A percentile compares a stretch with the other conserved stretches of the same genome.
phyloP scores from a whole-genome alignment of 148 eudicot genomes.

The Chenopodium quinoa region DNA sequence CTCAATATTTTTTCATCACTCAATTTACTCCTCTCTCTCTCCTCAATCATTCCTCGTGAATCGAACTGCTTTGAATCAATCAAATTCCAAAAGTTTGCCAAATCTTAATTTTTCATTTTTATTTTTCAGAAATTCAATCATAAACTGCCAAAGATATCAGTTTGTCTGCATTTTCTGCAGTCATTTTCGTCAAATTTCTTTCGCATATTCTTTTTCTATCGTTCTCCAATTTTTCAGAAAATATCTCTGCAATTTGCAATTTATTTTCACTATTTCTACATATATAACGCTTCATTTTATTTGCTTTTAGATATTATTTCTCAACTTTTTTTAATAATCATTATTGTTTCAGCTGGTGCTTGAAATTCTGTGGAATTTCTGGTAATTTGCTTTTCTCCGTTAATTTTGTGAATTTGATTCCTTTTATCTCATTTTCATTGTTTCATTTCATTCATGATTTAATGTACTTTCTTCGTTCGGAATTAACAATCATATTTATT shows the following conservation, averaged over 20 bases:
- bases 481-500: too few relatives aligned
- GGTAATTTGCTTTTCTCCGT: background rate
- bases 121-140: conserved; percentile 4
- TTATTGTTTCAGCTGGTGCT: background rate
- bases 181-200: background rate
- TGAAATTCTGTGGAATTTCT: background rate
- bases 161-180: conserved; percentile 9
- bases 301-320: background rate
- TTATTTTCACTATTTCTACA: background rate
- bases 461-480: too few relatives aligned
- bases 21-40: conserved; percentile 5
- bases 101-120: background rate
- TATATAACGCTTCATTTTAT: background rate
- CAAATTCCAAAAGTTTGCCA: background rate
- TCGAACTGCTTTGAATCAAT: background rate
- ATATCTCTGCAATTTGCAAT: conserved; percentile 20
- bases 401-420: background rate
- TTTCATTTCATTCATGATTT: too few relatives aligned
- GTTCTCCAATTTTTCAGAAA: conserved; percentile 14
- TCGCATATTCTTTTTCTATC: conserved; percentile 14
- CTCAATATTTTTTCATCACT: background rate
- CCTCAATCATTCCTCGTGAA: conserved; percentile 22
- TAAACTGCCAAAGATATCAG: background rate
- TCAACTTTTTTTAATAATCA: background rate
- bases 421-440: too few relatives aligned